Base-by-base conservation (phyloP, 1,284 basidiomycete species). In the Trametes pubescens region DNA sequence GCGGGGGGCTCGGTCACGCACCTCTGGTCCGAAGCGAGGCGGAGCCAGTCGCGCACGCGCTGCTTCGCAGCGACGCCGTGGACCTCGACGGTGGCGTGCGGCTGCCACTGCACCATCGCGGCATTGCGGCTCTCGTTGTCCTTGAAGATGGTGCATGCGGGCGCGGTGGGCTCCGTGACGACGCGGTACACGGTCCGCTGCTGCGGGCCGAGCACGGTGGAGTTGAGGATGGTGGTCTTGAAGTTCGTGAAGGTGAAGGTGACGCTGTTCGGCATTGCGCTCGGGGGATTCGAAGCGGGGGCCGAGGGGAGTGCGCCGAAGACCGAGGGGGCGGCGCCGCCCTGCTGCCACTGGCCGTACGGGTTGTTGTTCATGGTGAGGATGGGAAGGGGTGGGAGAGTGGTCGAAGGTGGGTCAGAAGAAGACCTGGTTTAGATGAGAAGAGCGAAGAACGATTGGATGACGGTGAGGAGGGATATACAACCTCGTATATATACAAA, bases 231-330 rank as follows among this genome's bases (percentile, higher is more conserved):
- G 40, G 80, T 80, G 37, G 79, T 78, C 59, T 77, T 81, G 70
- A 84, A 81, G n/a, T 80, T 76, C 21, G 80, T 80, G 77, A 89
- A 84, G 51, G 80, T 77, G 74, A 84, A 83, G 8, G 80, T 81
- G 69, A 79, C 71, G 62, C 80, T 75, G 57, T 78, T 75, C 24
- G 77, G 72, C 58, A 68, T 65, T 0, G 77, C 72, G 35, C 77
- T 71, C 26, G 70, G 67, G 53, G 55, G 64, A 37, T 68, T 61
- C 14, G 63, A 62, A 4, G 70, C 47, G 14, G 71, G 65, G 0
- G 82, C 80, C 63, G 86, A 86, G 16, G 87, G 87, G n/a, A 88
- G 81, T 1, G 87, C 86, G 18, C 86, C 86, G 67, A 84, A 85
- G 54, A 87, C 75, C 43, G 87, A 87, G 53, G 85, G 83, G 14